Evolutionary conservation across 768 basidiomycete genomes (phyloP).

Genomic region (Clathrus columnatus): DNA sequence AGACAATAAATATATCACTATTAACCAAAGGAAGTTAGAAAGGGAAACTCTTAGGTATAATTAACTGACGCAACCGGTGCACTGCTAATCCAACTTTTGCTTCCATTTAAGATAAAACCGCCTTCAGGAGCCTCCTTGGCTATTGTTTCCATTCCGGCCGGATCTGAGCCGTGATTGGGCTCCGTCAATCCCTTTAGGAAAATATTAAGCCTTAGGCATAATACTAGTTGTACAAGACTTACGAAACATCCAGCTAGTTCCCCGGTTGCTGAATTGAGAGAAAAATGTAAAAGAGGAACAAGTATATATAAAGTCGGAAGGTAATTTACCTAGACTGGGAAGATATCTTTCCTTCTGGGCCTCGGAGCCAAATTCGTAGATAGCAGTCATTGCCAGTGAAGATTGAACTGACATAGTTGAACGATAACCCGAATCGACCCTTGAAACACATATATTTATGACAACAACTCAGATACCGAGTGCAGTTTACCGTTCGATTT

Average conservation of each 20-base stretch:
- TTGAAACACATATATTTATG: constrained; percentile 22
- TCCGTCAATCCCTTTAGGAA: constrained; percentile 76
- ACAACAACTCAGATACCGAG: not conserved
- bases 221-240: constrained; percentile 22
- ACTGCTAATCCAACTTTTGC: constrained; percentile 98
- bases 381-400: constrained; percentile 93
- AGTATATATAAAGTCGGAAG: not conserved
- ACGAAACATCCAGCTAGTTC: constrained; percentile 92
- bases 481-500: constrained; percentile 70
- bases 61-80: constrained; percentile 73
- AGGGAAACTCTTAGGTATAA: not conserved
- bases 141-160: constrained; percentile 93
- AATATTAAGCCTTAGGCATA: not conserved
- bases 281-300: not conserved
- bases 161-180: constrained; percentile 95
- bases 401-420: constrained; percentile 94
- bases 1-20: constrained; percentile 85
- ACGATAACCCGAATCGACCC: constrained; percentile 94
- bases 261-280: constrained; percentile 51
- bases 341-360: constrained; percentile 88
- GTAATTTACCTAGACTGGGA: constrained; percentile 59
- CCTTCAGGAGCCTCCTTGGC: constrained; percentile 71
- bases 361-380: constrained; percentile 80
- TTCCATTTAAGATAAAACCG: constrained; percentile 79
- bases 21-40: constrained; percentile 3